A percentile compares a stretch with the other conserved stretches of the same genome.
Conservation (phyloP, 164 flowering plant genomes). For the Umbilicus rupestris region DNA sequence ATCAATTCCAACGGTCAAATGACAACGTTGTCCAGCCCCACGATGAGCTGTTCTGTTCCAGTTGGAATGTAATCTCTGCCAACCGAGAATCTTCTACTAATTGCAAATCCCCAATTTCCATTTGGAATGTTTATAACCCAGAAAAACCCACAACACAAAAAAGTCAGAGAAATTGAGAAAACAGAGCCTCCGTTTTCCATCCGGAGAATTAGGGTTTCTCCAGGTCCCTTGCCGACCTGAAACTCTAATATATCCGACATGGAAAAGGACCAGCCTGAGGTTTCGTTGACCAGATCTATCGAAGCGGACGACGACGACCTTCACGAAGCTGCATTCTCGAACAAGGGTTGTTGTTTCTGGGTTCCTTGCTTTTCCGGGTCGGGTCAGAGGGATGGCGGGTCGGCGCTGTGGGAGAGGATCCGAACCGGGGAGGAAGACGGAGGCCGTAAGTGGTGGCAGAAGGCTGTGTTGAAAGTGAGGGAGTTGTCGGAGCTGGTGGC, state of each 20-base stretch:
- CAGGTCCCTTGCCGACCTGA: neutral
- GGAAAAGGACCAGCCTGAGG: neutral
- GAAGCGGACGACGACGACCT: neutral
- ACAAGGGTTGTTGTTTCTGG: neutral
- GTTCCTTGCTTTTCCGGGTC: neutral
- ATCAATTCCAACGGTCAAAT: neutral
- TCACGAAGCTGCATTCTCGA: neutral
- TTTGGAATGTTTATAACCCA: neutral
- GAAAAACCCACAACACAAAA: neutral
- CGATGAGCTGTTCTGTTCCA: neutral
- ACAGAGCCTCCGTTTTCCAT: too few relatives aligned
- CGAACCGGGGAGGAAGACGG: neutral
- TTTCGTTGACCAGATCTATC: neutral
- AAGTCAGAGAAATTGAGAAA: neutral
- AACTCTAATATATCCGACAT: neutral
- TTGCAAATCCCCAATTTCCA: neutral
- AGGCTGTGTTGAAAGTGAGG: slow-evolving; percentile 32
- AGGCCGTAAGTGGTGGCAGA: neutral
- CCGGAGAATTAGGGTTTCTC: too few relatives aligned
- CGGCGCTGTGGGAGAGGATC: neutral
- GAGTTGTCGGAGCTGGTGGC: slow-evolving; percentile 86
- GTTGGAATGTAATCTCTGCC: neutral
- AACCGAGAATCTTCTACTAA: neutral
- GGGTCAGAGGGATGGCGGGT: neutral
- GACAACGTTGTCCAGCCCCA: neutral